Evolutionary conservation across 2,329 filamentous ascomycete genomes (phyloP), one percentile per base, ranked within the genome.

Genomic region (Emericellopsis cladophorae): DNA sequence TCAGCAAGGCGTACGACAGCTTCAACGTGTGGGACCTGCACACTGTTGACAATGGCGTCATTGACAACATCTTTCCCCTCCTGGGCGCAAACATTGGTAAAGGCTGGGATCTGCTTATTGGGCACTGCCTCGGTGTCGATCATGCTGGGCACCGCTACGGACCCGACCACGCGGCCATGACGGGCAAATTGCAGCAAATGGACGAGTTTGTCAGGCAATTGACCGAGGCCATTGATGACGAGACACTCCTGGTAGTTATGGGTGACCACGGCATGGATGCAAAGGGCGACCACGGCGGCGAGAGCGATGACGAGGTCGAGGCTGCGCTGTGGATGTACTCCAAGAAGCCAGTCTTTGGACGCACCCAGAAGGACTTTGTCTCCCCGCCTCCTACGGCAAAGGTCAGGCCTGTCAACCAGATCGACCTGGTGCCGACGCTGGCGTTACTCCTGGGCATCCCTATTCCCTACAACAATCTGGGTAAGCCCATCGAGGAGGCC

Each of bases 261-360:
- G 92, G 92, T n/a, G 92, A 98, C 57, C 92, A 98, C 55, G 92
- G 92, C 10, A 98, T 98, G 92, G 92, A 98, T 59, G 69, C 76
- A 45, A 96, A 98, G 64, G 92, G 92, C 15, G 92, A 98, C 49
- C 92, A 98, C 55, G 92, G 92, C n/a, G 92, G 92, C 41, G 92
- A 98, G 65, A 95, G 90, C 26, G 86, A 95, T 50, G 88, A 96
- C 48, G 92, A 98, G 58, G 77, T 98, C 7, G 80, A 98, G 59
- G 88, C 92, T 42, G 88, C 92, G 2, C 61, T 98, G 37, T 98
- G 92, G 90, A 94, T 98, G 88, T 98, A 96, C 59, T 94, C 92
- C 2, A 94, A 89, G 59, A 81, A 77, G 50, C 79, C 79, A 0
- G 60, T 85, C 9, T 98, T 98, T 59, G 92, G 92, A 14, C 79